Base-by-base conservation (phyloP, 1,139 yeast species). In the Blastobotrys buckinghamii region DNA sequence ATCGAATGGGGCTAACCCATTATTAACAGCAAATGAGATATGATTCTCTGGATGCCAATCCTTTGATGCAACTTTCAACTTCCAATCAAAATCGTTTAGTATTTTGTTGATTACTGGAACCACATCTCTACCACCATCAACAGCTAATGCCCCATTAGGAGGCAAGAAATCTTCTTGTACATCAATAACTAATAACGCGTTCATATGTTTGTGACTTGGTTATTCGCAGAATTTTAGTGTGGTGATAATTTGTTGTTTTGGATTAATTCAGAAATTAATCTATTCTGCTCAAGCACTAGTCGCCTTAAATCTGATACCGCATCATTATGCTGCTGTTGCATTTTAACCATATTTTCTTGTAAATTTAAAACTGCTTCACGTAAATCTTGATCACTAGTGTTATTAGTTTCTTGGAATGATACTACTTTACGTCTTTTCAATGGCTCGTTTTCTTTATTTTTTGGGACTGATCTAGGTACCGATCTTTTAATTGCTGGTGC, bases 41-140 rank as follows among this genome's bases (percentile, higher is more conserved):
- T 90, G 97, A 59, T 78, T 72, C 13, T 57, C 42, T 0, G 96
- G 95, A 62, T 90, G 97, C 95, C 95, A 88, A 63, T 90, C 97
- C 61, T 83, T 81, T 1, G 95, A 83, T 37, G 89, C 83, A 1
- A 85, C 75, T 4, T 87, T 70, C 2, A 79, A 67, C 35, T 73
- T 68, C 94, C 95, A 89, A 2, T 72, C 60, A 42, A 65, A 69
- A 36, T 65, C 58, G 8, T 64, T 45, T 37, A 76, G 51, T 46
- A 82, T 64, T 17, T 69, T 58, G 54, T 75, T 63, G 56, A 88
- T 73, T 10, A 69, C 65, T 0, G 76, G 71, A 16, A 88, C 73
- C 10, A 87, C 71, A 0, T 69, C 67, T n/a, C 83, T 70, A 1
- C 95, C 96, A 5, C 74, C 71, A 0, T 72, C 59, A 0, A 88